Evolutionary conservation across 306 rosid genomes (phyloP).

Genomic region (Sophora flavescens): DNA sequence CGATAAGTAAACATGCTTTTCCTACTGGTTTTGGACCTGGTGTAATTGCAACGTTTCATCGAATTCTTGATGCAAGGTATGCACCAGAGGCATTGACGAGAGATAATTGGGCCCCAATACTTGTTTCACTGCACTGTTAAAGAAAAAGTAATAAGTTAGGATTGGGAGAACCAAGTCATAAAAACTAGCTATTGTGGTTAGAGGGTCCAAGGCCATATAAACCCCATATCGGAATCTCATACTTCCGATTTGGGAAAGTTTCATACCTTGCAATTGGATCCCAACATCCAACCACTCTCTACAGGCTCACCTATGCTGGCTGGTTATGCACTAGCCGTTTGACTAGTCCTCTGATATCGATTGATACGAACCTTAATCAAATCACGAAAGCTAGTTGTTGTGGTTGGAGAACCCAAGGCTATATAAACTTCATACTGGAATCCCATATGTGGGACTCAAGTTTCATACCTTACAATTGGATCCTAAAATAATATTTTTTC

Average conservation of each 20-base stretch:
- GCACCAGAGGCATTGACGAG: conserved; percentile 24
- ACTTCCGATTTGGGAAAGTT: too few species aligned
- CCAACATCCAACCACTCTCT: too few species aligned
- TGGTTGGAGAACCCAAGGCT: not conserved
- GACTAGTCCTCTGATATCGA: too few species aligned
- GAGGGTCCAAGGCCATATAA: too few species aligned
- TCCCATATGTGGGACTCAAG: not conserved
- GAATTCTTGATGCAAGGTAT: conserved; percentile 79
- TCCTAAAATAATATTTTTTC: not conserved
- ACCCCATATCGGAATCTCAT: too few species aligned
- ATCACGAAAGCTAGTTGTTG: too few species aligned
- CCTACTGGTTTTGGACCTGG: conserved; percentile 92
- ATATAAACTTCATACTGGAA: not conserved
- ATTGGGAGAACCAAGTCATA: too few species aligned
- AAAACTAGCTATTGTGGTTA: too few species aligned
- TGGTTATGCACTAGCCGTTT: too few species aligned
- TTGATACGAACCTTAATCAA: too few species aligned
- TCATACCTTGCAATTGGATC: too few species aligned
- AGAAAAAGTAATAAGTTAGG: conserved; percentile 1
- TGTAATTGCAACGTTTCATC: conserved; percentile 77
- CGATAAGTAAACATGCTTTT: conserved; percentile 50
- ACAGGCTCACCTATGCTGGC: too few species aligned
- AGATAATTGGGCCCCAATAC: conserved; percentile 31
- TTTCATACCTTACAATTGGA: not conserved
- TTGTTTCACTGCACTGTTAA: conserved; percentile 25